Percentiles rank a stretch among this genome's conserved stretches.
phyloP scores from a whole-genome alignment of 257 asterid species.

The Solanum paucissectum region DNA sequence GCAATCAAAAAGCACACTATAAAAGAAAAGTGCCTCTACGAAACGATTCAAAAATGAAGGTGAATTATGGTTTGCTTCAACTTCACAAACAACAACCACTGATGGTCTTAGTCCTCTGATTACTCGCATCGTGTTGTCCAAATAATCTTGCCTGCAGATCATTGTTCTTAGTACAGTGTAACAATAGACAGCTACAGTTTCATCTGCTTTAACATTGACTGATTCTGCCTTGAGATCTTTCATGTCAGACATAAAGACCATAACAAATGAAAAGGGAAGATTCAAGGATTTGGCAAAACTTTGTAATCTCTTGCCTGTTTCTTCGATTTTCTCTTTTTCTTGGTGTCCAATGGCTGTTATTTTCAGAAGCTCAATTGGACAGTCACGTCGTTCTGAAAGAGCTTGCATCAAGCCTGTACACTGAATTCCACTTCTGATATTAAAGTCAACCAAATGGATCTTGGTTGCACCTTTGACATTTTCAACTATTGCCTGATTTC shows the following conservation, averaged over 20 bases:
- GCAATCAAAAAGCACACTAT: conserved; percentile 4
- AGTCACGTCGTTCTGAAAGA: conserved; percentile 16
- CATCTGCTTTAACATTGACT: conserved; percentile 1
- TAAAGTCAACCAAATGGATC: conserved; percentile 61
- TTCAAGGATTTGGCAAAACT: conserved; percentile 10
- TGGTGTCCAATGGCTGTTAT: conserved; percentile 4
- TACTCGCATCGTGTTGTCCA: conserved; percentile 4
- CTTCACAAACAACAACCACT: conserved; percentile 6
- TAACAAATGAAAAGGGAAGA: conserved; percentile 1
- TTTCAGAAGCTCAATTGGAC: not conserved
- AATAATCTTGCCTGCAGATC: conserved; percentile 3
- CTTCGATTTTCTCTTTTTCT: not conserved
- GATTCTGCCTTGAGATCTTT: conserved; percentile 1
- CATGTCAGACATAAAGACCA: conserved; percentile 3
- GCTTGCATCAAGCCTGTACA: conserved; percentile 64
- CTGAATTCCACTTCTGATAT: conserved; percentile 55
- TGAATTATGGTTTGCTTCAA: conserved; percentile 17
- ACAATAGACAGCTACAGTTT: conserved; percentile 3
- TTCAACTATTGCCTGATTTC: conserved; percentile 42
- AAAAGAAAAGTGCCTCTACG: conserved; percentile 7
- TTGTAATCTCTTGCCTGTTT: conserved; percentile 3
- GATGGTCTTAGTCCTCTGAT: not conserved
- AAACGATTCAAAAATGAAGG: conserved; percentile 7
- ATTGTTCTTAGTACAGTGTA: not conserved
- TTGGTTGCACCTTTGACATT: conserved; percentile 17